Base-by-base conservation (phyloP, 73 alveolate species). In the Effrenium voratum region DNA sequence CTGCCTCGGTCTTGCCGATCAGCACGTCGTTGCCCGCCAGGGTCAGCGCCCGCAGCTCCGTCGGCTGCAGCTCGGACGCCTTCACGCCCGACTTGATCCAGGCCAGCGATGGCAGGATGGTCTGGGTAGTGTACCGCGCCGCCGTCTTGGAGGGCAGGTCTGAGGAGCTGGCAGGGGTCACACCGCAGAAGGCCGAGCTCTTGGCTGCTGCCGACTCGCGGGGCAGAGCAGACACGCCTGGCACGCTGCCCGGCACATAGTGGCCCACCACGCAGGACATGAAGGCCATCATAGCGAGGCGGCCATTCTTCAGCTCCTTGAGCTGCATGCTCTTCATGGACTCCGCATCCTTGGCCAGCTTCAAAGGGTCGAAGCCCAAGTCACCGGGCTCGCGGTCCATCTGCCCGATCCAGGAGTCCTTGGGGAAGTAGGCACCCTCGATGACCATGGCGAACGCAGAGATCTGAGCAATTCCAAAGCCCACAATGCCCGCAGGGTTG, bases 61-160 rank as follows among this genome's bases (percentile, higher is more conserved):
- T 47, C 36, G 97, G 97, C 87, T 66, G 77, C 97, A 90, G 77
- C 90, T 91, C 98, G 44, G 90, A 68, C 10, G 98, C 98, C 86
- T 68, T 70, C 98, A 91, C 98, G 79, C 90, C 98, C 10, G 98
- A 34, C 80, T 91, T 91, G 90, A 91, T 68, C 98, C 98, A 91
- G 49, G 98, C 88, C 90, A 91, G 41, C 26, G 98, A 68, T 32
- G 98, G 98, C 57, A 91, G 90, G 98, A 91, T 91, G 57, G 88
- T 72, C 82, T 92, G 95, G 47, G 84, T 86, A 82, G 94, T 86
- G 94, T 86, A 86, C n/a, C 94, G 94, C 26, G 94, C 94, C 19
- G 94, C 94, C 15, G 94, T 86, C 94, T 86, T 86, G 94, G 94
- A 57, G 5, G n/a, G 60, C 41, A 50, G 13, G 66, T 85, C 94